Base-by-base conservation (phyloP, 305 asterid species). In the Fraxinus sp. region DNA sequence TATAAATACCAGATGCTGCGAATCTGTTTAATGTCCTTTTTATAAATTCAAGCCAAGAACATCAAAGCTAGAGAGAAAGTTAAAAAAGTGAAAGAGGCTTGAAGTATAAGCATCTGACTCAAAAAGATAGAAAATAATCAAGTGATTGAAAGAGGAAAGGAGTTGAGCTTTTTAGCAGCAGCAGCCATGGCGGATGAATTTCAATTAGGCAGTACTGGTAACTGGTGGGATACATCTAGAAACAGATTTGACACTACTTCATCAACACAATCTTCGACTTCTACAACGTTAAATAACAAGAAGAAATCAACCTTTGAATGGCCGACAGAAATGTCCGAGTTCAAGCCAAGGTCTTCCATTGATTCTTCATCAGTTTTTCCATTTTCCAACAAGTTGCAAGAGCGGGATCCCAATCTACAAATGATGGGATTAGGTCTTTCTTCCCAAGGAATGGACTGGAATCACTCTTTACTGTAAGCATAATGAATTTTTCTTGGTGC, bases 371-470 rank as follows among this genome's bases (percentile, higher is more conserved):
- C 93, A 0, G 88, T 84, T 78, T 84, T 85, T 39, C 76, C 73
- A 1, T 18, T 78, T 79, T 24, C 85, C 22, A 85, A 83, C 2
- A 85, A 82, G 80, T 82, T 84, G 33, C 90, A 88, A 37, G 81
- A 24, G 78, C 77, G 89, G 87, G 84, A 89, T 83, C 91, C 91
- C 11, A 88, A 86, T 79, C 85, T 94, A 87, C 98, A 94, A 24
- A 84, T 95, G 81, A 92, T 93, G 97, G 99, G 92, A 2, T 89
- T 95, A 85, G 97, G 97, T 77, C 93, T 94, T 76, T 88, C 97
- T 49, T 91, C 98, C 55, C 98, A 87, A 49, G 82, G 84, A 90
- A 80, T 94, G 86, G 95, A 94, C 77, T 95, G 99, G 99, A 90
- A 92, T 82, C 95, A 86, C 83, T 79, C 97, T 80, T 81, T 94